These are phyloP conservation scores for Colletotrichum sp. DNA, from an alignment of 2,329 filamentous ascomycete genomes.

Conservation along the genomic window DNA sequence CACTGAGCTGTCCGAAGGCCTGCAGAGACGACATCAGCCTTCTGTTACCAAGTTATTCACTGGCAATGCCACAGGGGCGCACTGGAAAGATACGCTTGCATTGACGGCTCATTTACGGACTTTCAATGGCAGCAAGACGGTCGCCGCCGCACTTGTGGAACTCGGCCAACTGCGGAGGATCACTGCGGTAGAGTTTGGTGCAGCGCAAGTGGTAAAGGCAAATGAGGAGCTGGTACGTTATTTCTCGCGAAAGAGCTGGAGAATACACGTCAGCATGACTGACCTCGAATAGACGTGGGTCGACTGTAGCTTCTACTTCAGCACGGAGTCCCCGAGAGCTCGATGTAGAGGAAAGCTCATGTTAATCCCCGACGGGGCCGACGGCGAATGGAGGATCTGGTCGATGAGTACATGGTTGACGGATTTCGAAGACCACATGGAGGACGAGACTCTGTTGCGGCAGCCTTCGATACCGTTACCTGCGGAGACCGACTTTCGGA, in stretches of 20 bases:
- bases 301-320: conserved; percentile 31
- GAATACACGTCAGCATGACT: neutral
- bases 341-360: conserved; percentile 35
- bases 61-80: neutral
- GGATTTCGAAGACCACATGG: conserved; percentile 26
- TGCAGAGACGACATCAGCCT: neutral
- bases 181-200: neutral
- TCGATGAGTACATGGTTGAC: conserved; percentile 33
- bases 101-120: conserved; percentile 20
- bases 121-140: neutral
- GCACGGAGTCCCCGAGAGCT: conserved; percentile 32
- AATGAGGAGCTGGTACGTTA: conserved; percentile 8
- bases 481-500: conserved; percentile 24
- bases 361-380: conserved; percentile 27
- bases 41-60: neutral
- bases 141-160: neutral
- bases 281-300: neutral
- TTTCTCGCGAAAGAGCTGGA: neutral
- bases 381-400: conserved; percentile 38
- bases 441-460: conserved; percentile 30
- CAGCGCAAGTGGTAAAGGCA: neutral
- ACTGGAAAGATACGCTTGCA: conserved; percentile 19
- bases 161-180: neutral
- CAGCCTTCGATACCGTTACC: conserved; percentile 24
- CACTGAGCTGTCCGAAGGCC: neutral